Evolutionary conservation across 1,139 yeast genomes (phyloP).

Genomic region (Starmera stellimalicola): DNA sequence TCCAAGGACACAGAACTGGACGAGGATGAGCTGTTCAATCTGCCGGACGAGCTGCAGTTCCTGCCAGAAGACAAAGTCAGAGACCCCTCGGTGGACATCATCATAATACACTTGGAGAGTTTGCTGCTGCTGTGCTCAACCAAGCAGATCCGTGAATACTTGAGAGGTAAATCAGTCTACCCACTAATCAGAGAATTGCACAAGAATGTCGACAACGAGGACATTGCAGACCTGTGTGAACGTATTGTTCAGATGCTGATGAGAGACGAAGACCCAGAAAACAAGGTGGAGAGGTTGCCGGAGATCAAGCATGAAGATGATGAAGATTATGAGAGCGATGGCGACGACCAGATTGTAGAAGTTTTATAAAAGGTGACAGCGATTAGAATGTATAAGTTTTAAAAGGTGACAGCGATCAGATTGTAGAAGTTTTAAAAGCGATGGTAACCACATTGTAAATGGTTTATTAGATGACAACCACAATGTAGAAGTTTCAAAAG

Average conservation of each 20-base stretch:
- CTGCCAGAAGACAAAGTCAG: constrained; percentile 68
- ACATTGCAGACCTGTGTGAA: constrained; percentile 59
- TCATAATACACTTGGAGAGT: constrained; percentile 69
- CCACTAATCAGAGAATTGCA: constrained; percentile 81
- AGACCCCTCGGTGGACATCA: constrained; percentile 60
- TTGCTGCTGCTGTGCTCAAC: constrained; percentile 72
- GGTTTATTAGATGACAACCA: too few species aligned
- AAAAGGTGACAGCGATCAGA: too few species aligned
- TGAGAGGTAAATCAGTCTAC: constrained; percentile 75
- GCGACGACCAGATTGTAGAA: constrained; percentile 23
- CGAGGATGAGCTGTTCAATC: constrained; percentile 76
- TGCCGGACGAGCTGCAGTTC: constrained; percentile 84
- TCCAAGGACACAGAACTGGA: constrained; percentile 59
- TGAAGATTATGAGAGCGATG: constrained; percentile 18
- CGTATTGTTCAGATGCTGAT: constrained; percentile 76
- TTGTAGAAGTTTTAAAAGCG: too few species aligned
- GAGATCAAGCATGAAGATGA: constrained; percentile 29
- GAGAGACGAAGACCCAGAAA: constrained; percentile 74
- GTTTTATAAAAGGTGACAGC: constrained; percentile 16
- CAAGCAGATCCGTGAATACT: constrained; percentile 55
- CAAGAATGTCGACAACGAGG: constrained; percentile 54
- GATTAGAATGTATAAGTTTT: too few species aligned
- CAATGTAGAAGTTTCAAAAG: too few species aligned
- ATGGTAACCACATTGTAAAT: too few species aligned
- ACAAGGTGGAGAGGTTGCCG: constrained; percentile 43